phyloP scores from a whole-genome alignment of 1,139 yeast genomes.

The Pneumocystis sp. region DNA sequence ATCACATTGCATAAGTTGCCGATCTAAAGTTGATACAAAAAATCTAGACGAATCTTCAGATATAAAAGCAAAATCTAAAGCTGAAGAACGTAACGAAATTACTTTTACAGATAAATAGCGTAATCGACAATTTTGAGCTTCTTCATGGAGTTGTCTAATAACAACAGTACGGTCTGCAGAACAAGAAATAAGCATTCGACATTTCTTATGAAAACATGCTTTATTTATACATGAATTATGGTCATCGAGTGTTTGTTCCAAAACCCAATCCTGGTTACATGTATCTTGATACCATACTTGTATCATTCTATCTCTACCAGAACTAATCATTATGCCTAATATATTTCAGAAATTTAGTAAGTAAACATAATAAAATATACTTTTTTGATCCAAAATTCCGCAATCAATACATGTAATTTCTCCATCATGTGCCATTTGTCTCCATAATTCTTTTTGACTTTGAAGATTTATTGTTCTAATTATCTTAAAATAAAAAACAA shows the following conservation, averaged over 20 bases:
- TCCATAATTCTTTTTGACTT: neutral
- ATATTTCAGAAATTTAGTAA: neutral
- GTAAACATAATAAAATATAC: neutral
- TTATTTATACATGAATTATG: neutral
- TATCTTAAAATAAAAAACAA: neutral
- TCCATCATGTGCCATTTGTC: neutral
- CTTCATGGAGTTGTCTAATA: neutral
- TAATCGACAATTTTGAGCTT: neutral
- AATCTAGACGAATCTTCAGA: neutral
- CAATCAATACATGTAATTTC: neutral
- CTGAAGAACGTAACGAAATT: neutral
- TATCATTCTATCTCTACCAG: neutral
- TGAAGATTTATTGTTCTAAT: neutral
- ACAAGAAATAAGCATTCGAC: neutral
- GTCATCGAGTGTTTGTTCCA: neutral
- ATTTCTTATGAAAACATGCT: neutral
- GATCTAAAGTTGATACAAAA: neutral
- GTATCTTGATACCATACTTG: neutral
- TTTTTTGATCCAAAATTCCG: neutral
- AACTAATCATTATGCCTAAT: neutral
- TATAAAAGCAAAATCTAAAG: neutral
- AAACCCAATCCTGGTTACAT: neutral
- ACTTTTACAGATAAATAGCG: neutral
- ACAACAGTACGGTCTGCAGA: neutral
- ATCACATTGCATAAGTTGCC: conserved; percentile 18